phyloP scores from a whole-genome alignment of 2,329 filamentous ascomycete species.

The Domatiomyces catenatus region DNA sequence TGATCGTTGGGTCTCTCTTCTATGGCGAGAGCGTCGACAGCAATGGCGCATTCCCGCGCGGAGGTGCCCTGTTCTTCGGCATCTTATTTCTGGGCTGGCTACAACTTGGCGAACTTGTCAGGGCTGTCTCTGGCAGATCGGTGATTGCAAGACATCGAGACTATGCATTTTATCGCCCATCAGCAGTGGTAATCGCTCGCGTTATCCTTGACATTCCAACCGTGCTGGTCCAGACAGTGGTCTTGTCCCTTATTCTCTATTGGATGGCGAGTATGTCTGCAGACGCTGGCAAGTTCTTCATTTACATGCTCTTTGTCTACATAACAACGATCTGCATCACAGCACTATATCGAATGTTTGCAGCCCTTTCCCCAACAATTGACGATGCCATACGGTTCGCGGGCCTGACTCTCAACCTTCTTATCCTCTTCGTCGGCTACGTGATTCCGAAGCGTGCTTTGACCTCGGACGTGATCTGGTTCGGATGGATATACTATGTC shows the following conservation, averaged over 20 bases:
- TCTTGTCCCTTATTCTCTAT: conserved; percentile 50
- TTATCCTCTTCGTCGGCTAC: conserved; percentile 51
- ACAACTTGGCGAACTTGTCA: conserved; percentile 63
- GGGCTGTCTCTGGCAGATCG: conserved; percentile 54
- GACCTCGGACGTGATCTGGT: conserved; percentile 47
- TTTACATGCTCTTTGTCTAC: conserved; percentile 50
- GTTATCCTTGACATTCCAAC: conserved; percentile 49
- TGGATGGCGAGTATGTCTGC: conserved; percentile 48
- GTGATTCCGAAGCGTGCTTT: conserved; percentile 51
- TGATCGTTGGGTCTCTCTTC: conserved; percentile 68
- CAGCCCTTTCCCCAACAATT: conserved; percentile 46
- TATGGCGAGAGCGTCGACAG: conserved; percentile 49
- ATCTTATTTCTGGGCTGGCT: conserved; percentile 55
- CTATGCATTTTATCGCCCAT: conserved; percentile 56
- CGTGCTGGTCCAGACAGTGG: conserved; percentile 41
- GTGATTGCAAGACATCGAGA: conserved; percentile 54
- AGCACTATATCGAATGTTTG: conserved; percentile 51
- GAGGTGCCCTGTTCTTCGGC: conserved; percentile 51
- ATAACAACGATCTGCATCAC: conserved; percentile 48
- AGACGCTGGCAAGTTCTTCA: conserved; percentile 48
- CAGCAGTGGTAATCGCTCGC: conserved; percentile 46
- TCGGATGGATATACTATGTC: conserved; percentile 46
- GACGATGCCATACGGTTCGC: conserved; percentile 52
- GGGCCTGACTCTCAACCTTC: conserved; percentile 45
- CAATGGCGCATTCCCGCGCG: conserved; percentile 46